Evolutionary conservation across 495 filamentous ascomycete genomes (phyloP), one percentile per base, ranked within the genome.

Genomic region (Penicillium canariense): DNA sequence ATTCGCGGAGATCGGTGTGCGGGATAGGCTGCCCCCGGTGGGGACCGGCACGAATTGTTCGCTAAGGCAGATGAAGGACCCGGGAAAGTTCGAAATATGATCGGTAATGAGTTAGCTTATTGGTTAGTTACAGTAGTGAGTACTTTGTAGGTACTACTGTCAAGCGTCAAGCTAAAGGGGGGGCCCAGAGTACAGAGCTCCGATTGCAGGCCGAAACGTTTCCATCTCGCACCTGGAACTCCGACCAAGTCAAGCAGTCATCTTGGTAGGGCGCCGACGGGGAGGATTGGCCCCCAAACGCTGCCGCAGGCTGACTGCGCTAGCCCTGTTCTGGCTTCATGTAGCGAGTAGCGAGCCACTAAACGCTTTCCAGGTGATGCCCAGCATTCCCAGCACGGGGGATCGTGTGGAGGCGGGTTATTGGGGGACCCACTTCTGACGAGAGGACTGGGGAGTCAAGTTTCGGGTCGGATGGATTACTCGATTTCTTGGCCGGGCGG

Each of bases 321-420:
- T 64, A 59, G 43, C 22, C 63, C 48, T 17, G n/a, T 54, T 59
- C 14, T 31, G 60, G 57, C 39, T 44, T 26, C 23, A 66, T 66
- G 60, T 63, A 18, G 60, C 63, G 63, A 63, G 60, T 56, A 56
- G 50, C 59, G 54, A 63, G 22, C 36, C 36, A 42, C 52, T 48
- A 17, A 34, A 31, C 26, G 7, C 4, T 23, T 46, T 51, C 22
- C 25, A 15, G 27, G 7, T 31, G 32, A 36, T 34, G 31, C 28
- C 50, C 48, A 26, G 38, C 38, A 42, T 42, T n/a, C 20, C 38
- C 20, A 12, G 38, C 38, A 42, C 38, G 20, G 38, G 38, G 38
- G 20, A 32, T 32, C 14, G 14, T 14, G 38, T 39, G 35, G 35
- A 39, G 38, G 38, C 38, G 38, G 38, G 23, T 40, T 17, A 42